Evolutionary conservation across 164 flowering plant genomes (phyloP), one percentile per base, ranked within the genome.

Genomic region (Euptelea pleiosperma): DNA sequence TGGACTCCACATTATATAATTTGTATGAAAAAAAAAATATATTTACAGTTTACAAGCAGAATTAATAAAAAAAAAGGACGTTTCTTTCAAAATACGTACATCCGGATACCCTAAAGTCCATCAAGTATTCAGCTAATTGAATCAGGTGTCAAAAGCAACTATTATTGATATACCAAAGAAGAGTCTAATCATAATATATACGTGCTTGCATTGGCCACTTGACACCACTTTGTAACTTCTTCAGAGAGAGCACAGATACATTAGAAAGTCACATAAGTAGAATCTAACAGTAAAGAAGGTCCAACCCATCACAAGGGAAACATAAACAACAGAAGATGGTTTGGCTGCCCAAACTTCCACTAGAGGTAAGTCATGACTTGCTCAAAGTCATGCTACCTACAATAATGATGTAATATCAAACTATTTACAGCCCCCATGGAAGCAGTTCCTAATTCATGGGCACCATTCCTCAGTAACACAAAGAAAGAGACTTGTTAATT

Each of bases 401-500:
- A 28, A n/a, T n/a, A 6, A 35, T 26, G 18, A 6, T 12, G 1
- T 8, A 6, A 4, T 15, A 26, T 18, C 46, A 25, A 41, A 6
- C 44, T 22, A 35, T 8, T 12, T 5, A 53, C 31, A 24, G 1
- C 22, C 11, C 15, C 30, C 19, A 36, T 37, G 9, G 9, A 54
- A 54, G 26, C 41, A 19, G 24, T 11, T 55, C n/a, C 3, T 30
- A 42, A 5, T 18, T 16, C 51, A 33, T 4, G 21, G 4, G 8
- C 36, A 24, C 37, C 52, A 14, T 33, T 35, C 22, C 24, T 37
- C 10, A 2, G 35, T 31, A 44, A 15, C 41, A 56, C 21, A 43
- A 51, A 40, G 35, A 30, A 28, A 57, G 41, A 52, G 56, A 40
- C 7, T 35, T 2, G 43, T 53, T 56, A 39, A 60, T 78, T 82